Percentiles rank a stretch among this genome's conserved stretches.
These are phyloP conservation scores for Hirschioporus abietinus DNA, from an alignment of 768 basidiomycete species.

Conservation along the genomic window DNA sequence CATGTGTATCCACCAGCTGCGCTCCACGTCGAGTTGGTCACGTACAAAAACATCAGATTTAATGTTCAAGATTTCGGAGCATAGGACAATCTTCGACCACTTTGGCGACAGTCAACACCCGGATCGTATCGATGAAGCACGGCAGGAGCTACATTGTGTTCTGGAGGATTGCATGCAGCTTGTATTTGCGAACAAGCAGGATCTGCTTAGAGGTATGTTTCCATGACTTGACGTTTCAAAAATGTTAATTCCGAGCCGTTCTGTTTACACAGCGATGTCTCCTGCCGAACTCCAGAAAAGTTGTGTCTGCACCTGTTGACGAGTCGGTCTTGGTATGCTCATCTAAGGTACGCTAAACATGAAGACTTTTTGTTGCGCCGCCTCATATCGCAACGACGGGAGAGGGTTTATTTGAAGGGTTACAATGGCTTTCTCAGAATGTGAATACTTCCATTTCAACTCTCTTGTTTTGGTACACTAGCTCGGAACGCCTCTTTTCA, in stretches of 20 bases:
- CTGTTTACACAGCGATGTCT: too few species aligned
- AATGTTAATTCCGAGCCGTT: too few species aligned
- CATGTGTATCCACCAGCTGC: too few species aligned
- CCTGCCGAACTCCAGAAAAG: constrained; percentile 97
- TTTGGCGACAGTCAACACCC: constrained; percentile 95
- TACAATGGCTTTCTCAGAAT: constrained; percentile 71
- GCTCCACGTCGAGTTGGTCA: constrained; percentile 99
- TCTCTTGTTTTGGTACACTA: not conserved
- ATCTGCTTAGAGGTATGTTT: constrained; percentile 82
- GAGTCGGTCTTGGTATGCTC: constrained; percentile 98
- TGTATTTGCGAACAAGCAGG: constrained; percentile 99
- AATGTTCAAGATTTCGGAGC: constrained; percentile 97
- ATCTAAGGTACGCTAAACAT: constrained; percentile 71
- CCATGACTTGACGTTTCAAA: not conserved
- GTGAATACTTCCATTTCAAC: not conserved
- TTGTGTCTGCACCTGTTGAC: too few species aligned
- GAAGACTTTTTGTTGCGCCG: not conserved
- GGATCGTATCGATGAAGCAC: constrained; percentile 94
- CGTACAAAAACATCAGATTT: too few species aligned
- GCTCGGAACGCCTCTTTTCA: too few species aligned
- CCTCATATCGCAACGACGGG: constrained; percentile 77
- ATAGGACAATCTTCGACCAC: constrained; percentile 98
- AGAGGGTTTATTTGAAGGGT: constrained; percentile 94
- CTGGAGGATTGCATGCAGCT: constrained; percentile 97
- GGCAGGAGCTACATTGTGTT: constrained; percentile 89